Base-by-base conservation (phyloP, 2,329 filamentous ascomycete species). In the Mycogone perniciosa region DNA sequence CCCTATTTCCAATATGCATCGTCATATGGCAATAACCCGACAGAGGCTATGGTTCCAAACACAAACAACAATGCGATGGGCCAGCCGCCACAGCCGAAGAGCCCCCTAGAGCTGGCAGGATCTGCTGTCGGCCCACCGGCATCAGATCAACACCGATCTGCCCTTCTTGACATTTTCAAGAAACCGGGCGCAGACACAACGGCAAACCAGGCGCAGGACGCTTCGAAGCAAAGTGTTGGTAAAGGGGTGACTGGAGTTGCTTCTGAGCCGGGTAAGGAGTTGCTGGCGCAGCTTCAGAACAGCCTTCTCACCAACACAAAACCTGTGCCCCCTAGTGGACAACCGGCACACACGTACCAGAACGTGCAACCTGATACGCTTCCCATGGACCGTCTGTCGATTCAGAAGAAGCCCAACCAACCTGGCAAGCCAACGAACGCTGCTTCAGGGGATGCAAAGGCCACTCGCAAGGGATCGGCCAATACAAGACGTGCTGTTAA, bases 131-230 rank as follows among this genome's bases (percentile, higher is more conserved):
- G 54, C 26, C 34, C 44, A 27, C 52, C 56, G 1, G 53, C 55
- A 4, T 54, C 51, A 5, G 60, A 62, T 30, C 57, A 63, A 42
- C 77, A 81, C 55, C 73, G 76, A 26, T 73, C 70, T 13, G 68
- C 74, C 6, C 64, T 81, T 20, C 65, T 81, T 10, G 74, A 70
- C 26, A 78, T 81, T 68, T 80, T 82, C 64, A 80, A 77, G 54
- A 73, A 73, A 55, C 56, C 63, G 55, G 52, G 53, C 4, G 4
- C 50, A 11, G 54, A 51, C n/a, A 9, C 53, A 44, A 48, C 42
- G 42, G 39, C 26, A 50, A 51, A 27, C 41, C 27, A 38, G 9
- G 35, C 33, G 5, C 40, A 20, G 30, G 31, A 11, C 11, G 33
- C 33, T 11, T 35, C 3, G 20, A 26, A 10, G 8, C 13, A 42